phyloP scores from a whole-genome alignment of 129 eudicot species.

The Logfia minima region DNA sequence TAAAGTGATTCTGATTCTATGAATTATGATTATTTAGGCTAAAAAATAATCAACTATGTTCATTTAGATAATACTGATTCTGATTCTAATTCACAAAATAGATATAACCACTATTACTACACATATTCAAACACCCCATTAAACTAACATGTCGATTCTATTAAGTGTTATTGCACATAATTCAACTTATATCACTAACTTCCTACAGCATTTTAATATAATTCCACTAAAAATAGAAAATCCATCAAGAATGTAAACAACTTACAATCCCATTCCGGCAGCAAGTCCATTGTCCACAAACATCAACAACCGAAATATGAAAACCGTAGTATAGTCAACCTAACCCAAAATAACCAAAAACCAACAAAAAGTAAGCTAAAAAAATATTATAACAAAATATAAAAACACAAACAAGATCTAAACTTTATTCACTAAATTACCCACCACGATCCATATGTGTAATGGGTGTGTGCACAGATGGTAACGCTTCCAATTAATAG shows the following conservation, averaged over 20 bases:
- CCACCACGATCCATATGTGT: conserved; percentile 97
- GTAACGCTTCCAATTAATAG: conserved; percentile 87
- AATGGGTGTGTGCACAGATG: conserved; percentile 72
- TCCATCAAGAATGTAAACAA: not conserved
- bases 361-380: not conserved
- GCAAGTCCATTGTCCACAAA: conserved; percentile 96
- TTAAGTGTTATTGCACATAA: not conserved
- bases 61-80: not conserved
- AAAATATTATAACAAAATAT: not conserved
- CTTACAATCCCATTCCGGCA: conserved; percentile 99
- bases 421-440: conserved; percentile 25
- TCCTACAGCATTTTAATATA: not conserved
- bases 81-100: not conserved
- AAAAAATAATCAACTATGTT: not conserved
- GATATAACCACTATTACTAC: not conserved
- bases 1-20: not conserved
- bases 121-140: not conserved
- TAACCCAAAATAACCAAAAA: conserved; percentile 24
- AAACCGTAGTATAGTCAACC: conserved; percentile 91
- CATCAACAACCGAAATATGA: conserved; percentile 90
- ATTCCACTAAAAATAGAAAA: not conserved
- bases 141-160: not conserved
- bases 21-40: no score
- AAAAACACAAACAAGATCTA: conserved; percentile 1
- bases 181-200: not conserved